Evolutionary conservation across 768 basidiomycete species (phyloP), one percentile per base, ranked within the genome.

Genomic region (Coprinopsis cinerea): DNA sequence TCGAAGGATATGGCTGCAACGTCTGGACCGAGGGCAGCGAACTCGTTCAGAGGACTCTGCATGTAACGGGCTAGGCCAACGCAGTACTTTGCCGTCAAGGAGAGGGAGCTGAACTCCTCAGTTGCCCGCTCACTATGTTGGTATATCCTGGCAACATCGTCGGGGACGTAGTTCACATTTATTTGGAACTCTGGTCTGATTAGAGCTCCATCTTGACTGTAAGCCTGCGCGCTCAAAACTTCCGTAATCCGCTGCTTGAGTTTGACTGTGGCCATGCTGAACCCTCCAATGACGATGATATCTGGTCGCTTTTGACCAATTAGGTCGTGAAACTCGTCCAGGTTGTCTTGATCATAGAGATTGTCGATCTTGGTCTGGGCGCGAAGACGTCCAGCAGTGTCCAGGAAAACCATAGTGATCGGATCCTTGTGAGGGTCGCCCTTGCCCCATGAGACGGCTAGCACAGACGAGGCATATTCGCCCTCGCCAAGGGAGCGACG

Each of bases 41-140:
- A 94, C 64, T 98, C 96, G 61, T 91, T 95, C 57, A 98, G 66
- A 1, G 96, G 96, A 60, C 83, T 95, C 67, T 98, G 96, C 4
- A 81, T 76, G 59, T 93, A 98, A 50, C 96, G 83, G 32, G 92
- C 94, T 55, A 99, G 71, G 46, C 92, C 96, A 42, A 98, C 76
- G 60, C 95, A 97, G 61, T 97, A 99, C 64, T 90, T 88, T 27
- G 85, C 87, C 40, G 85, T 83, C 3, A 79, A 69, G 0, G 90
- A 80, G 36, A 95, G 70, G 0, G 84, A 74, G 42, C 83, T 81
- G 60, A 91, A 92, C 66, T 98, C 96, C 45, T 83, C 82, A 24
- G 77, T 73, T 1, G 91, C 91, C 30, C 94, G 85, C 51, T 82
- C 77, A 60, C 89, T 92, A 61, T 93, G 85, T 67, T 94, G 92